A percentile compares a stretch with the other conserved stretches of the same genome.
Conservation (phyloP, 805 yeast species). For the Wickerhamomyces kurtzmanii region DNA sequence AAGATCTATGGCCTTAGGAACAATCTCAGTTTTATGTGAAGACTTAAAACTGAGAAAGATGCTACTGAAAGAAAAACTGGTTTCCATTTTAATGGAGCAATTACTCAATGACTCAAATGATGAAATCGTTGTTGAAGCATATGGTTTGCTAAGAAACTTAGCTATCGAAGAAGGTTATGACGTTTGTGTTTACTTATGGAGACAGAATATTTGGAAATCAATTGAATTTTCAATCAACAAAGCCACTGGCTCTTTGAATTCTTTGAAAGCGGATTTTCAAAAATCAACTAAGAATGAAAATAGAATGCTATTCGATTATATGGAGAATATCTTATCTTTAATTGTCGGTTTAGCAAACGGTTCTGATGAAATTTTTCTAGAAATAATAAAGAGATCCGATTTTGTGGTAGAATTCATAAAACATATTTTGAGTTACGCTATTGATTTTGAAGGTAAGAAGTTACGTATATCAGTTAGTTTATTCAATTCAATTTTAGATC, state of each 20-base stretch:
- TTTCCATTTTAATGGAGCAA: constrained; percentile 53
- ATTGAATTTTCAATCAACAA: constrained; percentile 43
- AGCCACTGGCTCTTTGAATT: constrained; percentile 36
- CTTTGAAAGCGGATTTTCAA: constrained; percentile 19
- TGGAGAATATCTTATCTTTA: constrained; percentile 67
- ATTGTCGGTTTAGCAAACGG: constrained; percentile 57
- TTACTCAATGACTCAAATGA: constrained; percentile 57
- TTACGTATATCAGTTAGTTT: constrained; percentile 29
- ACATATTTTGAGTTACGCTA: constrained; percentile 17
- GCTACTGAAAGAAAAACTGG: constrained; percentile 62
- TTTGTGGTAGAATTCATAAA: constrained; percentile 17
- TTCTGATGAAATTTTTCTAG: constrained; percentile 48
- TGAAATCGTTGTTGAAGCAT: constrained; percentile 72
- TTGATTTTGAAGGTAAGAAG: constrained; percentile 14
- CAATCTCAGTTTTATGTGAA: constrained; percentile 63
- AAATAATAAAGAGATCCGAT: constrained; percentile 20
- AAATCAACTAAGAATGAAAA: constrained; percentile 27
- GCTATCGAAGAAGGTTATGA: constrained; percentile 86
- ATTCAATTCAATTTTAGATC: constrained; percentile 44
- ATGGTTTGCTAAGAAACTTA: constrained; percentile 72
- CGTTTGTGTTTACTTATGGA: constrained; percentile 63
- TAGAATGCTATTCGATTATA: constrained; percentile 48
- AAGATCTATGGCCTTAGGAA: constrained; percentile 64
- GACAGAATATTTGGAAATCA: constrained; percentile 65
- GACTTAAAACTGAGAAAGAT: constrained; percentile 53